Evolutionary conservation across 805 yeast species (phyloP), one percentile per base, ranked within the genome.

Genomic region (Zygoascus bituminiphila): DNA sequence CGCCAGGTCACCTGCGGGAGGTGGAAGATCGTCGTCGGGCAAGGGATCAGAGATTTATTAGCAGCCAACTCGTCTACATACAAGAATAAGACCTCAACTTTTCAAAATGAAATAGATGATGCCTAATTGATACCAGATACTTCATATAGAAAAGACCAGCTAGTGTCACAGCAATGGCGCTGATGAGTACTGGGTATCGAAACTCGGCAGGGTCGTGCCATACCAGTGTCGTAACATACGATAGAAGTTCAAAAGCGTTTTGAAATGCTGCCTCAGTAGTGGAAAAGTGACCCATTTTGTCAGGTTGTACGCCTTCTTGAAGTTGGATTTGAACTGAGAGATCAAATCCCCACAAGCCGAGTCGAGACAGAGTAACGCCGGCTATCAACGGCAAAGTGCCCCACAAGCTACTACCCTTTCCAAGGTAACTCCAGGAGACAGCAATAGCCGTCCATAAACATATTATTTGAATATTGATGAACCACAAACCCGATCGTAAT

Each of bases 271-370:
- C 64, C 46, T 66, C 70, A 44, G 62, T 59, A 17, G 70, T 54
- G 8, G 72, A 64, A 29, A 64, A 69, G 20, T 56, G 51, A 21
- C 66, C 68, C 20, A 72, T 53, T 22, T 58, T 54, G 10, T 61
- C 62, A 38, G 62, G 63, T 19, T 53, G 57, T 23, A 69, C 67
- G 31, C 59, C 61, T 19, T 66, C 59, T 42, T 68, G 72, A 21
- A 69, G 57, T 14, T 59, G 53, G 21, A 62, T 56, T 50, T 68
- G 71, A 1, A 65, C 57, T 23, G 69, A 55, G 25, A 69, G 54
- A 47, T 68, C 72, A 54, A 65, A 68, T 21, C 74, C 71, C 73
- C 74, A 70, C 9, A 70, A 55, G 1, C 74, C 74, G 20, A 69
- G 48, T 14, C 74, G 55, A 17, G 68, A 61, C n/a, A 67, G 42